A percentile compares a stretch with the other conserved stretches of the same genome.
These are phyloP conservation scores for Hypoxylon rubiginosum DNA, from an alignment of 2,329 filamentous ascomycete genomes.

Conservation along the genomic window DNA sequence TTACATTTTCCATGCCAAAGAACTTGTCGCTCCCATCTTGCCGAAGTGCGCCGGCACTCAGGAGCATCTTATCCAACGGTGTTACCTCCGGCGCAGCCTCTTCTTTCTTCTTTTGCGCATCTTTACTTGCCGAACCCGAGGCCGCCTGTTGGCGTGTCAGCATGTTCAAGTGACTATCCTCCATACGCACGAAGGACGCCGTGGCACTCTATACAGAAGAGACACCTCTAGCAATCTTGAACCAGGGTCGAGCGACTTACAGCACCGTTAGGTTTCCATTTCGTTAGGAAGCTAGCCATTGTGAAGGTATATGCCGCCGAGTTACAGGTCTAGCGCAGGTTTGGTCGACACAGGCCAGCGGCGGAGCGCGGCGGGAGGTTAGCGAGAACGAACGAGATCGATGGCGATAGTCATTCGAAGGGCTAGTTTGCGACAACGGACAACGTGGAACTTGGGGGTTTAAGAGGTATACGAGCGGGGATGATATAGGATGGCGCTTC, in stretches of 20 bases:
- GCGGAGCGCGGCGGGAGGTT: constrained; percentile 46
- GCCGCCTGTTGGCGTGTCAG: constrained; percentile 58
- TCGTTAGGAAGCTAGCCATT: constrained; percentile 72
- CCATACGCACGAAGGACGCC: background rate
- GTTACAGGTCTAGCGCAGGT: constrained; percentile 17
- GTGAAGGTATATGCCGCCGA: constrained; percentile 29
- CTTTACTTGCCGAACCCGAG: constrained; percentile 60
- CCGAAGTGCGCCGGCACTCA: constrained; percentile 83
- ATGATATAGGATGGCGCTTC: constrained; percentile 22
- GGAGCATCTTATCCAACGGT: constrained; percentile 80
- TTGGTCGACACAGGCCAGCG: constrained; percentile 42
- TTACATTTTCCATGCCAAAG: constrained; percentile 97
- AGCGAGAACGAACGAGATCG: constrained; percentile 34
- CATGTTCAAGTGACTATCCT: constrained; percentile 18
- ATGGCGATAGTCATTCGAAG: constrained; percentile 47
- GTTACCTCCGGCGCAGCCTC: constrained; percentile 71
- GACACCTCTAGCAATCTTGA: constrained; percentile 5
- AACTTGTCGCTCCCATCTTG: constrained; percentile 96
- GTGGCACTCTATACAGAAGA: background rate
- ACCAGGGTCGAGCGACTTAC: constrained; percentile 58
- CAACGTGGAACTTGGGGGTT: constrained; percentile 15
- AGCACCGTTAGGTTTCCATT: constrained; percentile 67
- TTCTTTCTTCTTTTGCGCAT: constrained; percentile 68
- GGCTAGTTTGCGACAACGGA: constrained; percentile 28
- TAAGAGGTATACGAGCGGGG: background rate